Conservation (phyloP, 2,329 filamentous ascomycete species). For the Penicillium sp. region DNA sequence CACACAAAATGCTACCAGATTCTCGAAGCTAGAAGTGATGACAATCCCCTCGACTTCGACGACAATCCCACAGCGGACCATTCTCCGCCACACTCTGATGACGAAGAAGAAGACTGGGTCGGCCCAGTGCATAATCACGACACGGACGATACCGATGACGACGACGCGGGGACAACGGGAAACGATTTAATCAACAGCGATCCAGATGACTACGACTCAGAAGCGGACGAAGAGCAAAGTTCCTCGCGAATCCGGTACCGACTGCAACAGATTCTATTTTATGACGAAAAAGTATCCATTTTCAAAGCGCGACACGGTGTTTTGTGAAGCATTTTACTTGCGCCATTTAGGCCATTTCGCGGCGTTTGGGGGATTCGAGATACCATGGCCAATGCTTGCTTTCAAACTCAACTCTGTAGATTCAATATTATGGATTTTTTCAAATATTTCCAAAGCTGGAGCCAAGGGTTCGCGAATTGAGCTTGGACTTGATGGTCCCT, state of each 20-base stretch:
- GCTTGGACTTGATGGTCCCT: no score
- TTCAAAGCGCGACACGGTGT: slow-evolving; percentile 72
- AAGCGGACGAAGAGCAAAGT: slow-evolving; percentile 41
- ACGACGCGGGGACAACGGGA: slow-evolving; percentile 21
- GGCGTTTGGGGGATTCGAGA: slow-evolving; percentile 6
- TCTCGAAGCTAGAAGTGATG: slow-evolving; percentile 58
- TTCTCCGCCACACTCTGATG: slow-evolving; percentile 41
- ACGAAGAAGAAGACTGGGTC: slow-evolving; percentile 42
- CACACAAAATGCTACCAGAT: slow-evolving; percentile 81
- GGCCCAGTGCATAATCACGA: slow-evolving; percentile 43
- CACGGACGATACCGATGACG: slow-evolving; percentile 32
- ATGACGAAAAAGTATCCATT: slow-evolving; percentile 79
- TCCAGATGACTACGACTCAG: slow-evolving; percentile 47
- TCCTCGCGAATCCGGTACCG: slow-evolving; percentile 53
- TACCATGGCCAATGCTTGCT: slow-evolving; percentile 6
- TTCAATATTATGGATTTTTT: not conserved
- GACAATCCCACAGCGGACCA: slow-evolving; percentile 36
- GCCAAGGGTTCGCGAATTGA: no score
- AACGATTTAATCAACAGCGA: slow-evolving; percentile 28
- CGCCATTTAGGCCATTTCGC: not conserved
- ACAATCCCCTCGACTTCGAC: slow-evolving; percentile 34
- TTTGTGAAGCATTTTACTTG: slow-evolving; percentile 30
- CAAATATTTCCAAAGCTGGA: no score
- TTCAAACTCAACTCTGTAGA: not conserved
- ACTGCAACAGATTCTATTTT: slow-evolving; percentile 77